Conservation (phyloP, 495 filamentous ascomycete species). For the Elasticomyces elasticus region DNA sequence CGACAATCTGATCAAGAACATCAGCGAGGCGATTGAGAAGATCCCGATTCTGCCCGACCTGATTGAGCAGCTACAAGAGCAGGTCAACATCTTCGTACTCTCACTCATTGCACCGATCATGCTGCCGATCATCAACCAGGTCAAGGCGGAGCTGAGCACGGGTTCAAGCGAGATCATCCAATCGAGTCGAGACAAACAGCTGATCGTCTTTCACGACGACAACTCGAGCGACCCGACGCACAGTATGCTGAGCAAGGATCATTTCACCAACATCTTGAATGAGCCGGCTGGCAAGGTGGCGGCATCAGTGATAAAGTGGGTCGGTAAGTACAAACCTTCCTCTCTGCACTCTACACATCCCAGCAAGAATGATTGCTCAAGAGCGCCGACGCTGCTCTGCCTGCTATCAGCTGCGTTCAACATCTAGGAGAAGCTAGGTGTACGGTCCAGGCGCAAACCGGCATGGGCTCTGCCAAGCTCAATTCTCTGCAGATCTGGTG, state of each 20-base stretch:
- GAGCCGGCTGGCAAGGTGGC: constrained; percentile 77
- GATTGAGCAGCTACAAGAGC: constrained; percentile 84
- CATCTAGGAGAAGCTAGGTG: too few relatives aligned
- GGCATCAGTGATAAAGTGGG: constrained; percentile 66
- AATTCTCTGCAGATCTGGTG: too few relatives aligned
- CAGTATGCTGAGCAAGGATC: constrained; percentile 89
- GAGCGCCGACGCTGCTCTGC: too few relatives aligned
- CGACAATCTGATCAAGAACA: constrained; percentile 77
- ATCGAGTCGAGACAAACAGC: constrained; percentile 73
- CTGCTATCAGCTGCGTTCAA: too few relatives aligned
- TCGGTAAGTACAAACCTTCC: too few relatives aligned
- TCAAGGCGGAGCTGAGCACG: constrained; percentile 67
- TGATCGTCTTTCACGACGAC: constrained; percentile 80
- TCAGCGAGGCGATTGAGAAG: constrained; percentile 77
- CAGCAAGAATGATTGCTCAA: too few relatives aligned
- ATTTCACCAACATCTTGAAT: constrained; percentile 90
- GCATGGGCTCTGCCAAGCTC: too few relatives aligned
- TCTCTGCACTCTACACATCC: too few relatives aligned
- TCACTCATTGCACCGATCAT: constrained; percentile 83
- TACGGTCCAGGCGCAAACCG: too few relatives aligned
- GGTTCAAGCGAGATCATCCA: constrained; percentile 72
- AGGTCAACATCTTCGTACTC: constrained; percentile 78
- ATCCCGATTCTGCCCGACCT: constrained; percentile 79
- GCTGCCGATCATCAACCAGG: constrained; percentile 78
- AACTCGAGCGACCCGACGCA: constrained; percentile 85